Percentiles rank a stretch among this genome's conserved stretches.
Conservation (phyloP, 2,329 filamentous ascomycete genomes). For the Dryadomyces quercivorus region DNA sequence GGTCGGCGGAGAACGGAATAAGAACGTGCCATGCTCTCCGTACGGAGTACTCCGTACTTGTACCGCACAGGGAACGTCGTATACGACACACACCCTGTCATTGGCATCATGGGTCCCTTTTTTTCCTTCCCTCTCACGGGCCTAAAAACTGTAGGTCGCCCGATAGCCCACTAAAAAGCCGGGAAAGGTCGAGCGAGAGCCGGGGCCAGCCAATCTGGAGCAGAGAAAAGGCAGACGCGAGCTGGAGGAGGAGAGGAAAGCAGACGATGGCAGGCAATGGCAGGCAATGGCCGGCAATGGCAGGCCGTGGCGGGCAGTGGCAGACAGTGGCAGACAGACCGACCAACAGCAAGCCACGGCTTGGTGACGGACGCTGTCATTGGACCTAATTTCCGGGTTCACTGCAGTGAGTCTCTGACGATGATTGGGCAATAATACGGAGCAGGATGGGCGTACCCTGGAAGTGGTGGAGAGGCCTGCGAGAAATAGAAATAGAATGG, state of each 20-base stretch:
- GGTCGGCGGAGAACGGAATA: background rate
- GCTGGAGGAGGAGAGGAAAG: background rate
- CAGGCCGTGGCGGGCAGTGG: too few relatives aligned
- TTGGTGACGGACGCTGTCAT: conserved; percentile 17
- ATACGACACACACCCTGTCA: background rate
- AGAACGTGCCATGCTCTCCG: background rate
- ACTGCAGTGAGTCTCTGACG: conserved; percentile 16
- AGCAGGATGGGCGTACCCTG: background rate
- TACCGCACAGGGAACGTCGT: background rate
- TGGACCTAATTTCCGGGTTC: conserved; percentile 25
- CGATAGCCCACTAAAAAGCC: background rate
- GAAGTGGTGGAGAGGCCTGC: background rate
- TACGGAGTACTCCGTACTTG: background rate
- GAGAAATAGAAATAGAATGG: background rate
- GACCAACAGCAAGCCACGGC: conserved; percentile 20
- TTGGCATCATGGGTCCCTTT: background rate
- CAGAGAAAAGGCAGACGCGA: background rate
- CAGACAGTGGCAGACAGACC: background rate
- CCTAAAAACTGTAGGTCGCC: too few relatives aligned
- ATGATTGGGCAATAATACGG: conserved; percentile 27
- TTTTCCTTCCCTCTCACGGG: background rate
- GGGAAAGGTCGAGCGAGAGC: background rate
- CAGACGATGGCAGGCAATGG: background rate
- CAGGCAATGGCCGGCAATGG: too few relatives aligned
- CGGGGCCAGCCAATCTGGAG: background rate